Percentiles rank a stretch among this genome's conserved stretches.
Conservation (phyloP, 2,329 filamentous ascomycete genomes). For the Penicillium decumbens region DNA sequence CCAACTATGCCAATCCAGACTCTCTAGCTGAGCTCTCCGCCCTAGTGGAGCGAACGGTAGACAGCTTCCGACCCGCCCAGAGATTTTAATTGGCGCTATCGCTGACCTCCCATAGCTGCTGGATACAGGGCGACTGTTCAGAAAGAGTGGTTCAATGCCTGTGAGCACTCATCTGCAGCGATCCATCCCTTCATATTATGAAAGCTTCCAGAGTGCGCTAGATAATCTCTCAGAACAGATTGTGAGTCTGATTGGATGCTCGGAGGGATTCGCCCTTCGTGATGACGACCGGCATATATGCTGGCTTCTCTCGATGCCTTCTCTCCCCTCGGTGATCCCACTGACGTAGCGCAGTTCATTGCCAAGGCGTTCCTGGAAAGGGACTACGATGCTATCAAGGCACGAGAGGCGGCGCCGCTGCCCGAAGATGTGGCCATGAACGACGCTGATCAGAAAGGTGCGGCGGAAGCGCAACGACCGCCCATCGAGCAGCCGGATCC, state of each 20-base stretch:
- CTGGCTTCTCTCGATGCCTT: constrained; percentile 1
- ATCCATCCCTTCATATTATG: constrained; percentile 36
- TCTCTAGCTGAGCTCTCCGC: constrained; percentile 36
- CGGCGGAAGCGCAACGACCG: constrained; percentile 15
- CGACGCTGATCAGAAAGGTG: constrained; percentile 18
- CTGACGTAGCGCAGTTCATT: constrained; percentile 33
- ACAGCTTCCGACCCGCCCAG: constrained; percentile 2
- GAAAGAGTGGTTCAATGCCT: constrained; percentile 33
- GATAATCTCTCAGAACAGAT: constrained; percentile 43
- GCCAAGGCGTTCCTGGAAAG: constrained; percentile 42
- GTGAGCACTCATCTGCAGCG: constrained; percentile 35
- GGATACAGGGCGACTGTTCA: constrained; percentile 42
- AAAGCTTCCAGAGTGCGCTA: constrained; percentile 39
- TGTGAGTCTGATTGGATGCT: constrained; percentile 26
- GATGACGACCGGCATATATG: neutral
- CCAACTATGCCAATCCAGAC: constrained; percentile 28
- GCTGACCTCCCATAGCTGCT: constrained; percentile 35
- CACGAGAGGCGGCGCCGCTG: constrained; percentile 28
- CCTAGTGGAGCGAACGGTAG: constrained; percentile 38
- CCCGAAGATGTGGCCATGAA: constrained; percentile 31
- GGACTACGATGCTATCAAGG: constrained; percentile 38
- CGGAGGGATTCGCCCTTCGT: neutral
- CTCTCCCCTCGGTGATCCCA: neutral
- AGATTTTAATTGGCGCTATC: constrained; percentile 3
- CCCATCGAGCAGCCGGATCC: constrained; percentile 17